Conservation (phyloP, 2,329 filamentous ascomycete species). For the Aspergillus japonicus region DNA sequence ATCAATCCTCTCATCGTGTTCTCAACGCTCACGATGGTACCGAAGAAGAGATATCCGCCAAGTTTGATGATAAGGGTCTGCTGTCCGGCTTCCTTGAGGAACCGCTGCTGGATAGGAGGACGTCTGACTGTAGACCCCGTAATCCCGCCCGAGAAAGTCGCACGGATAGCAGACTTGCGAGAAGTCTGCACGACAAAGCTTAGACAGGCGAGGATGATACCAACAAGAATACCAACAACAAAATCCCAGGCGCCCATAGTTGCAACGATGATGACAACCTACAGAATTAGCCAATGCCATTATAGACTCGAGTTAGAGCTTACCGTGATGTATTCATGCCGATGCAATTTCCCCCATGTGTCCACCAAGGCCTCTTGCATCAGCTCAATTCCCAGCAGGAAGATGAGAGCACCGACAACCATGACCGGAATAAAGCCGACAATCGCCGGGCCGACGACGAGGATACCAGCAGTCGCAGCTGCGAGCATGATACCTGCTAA, state of each 20-base stretch:
- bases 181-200: slow-evolving; percentile 91
- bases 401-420: slow-evolving; percentile 94
- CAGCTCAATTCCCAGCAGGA: slow-evolving; percentile 89
- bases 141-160: slow-evolving; percentile 84
- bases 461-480: slow-evolving; percentile 71
- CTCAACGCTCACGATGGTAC: slow-evolving; percentile 94
- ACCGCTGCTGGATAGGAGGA: slow-evolving; percentile 84
- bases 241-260: slow-evolving; percentile 98
- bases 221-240: slow-evolving; percentile 87
- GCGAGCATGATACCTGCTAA: slow-evolving; percentile 85
- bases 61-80: slow-evolving; percentile 93
- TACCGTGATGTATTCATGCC: slow-evolving; percentile 84
- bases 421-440: slow-evolving; percentile 96
- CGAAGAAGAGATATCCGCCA: slow-evolving; percentile 95
- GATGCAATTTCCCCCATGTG: slow-evolving; percentile 83
- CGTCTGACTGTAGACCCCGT: slow-evolving; percentile 90
- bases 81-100: slow-evolving; percentile 76
- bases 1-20: slow-evolving; percentile 79
- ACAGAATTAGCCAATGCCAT: slow-evolving; percentile 8
- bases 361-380: slow-evolving; percentile 84
- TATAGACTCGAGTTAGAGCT: slow-evolving; percentile 22
- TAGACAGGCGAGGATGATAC: slow-evolving; percentile 86
- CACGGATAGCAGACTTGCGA: slow-evolving; percentile 80
- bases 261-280: slow-evolving; percentile 81
- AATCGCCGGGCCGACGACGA: slow-evolving; percentile 80